These are phyloP conservation scores for Boletus coccyginus DNA, from an alignment of 768 basidiomycete species.

Conservation along the genomic window DNA sequence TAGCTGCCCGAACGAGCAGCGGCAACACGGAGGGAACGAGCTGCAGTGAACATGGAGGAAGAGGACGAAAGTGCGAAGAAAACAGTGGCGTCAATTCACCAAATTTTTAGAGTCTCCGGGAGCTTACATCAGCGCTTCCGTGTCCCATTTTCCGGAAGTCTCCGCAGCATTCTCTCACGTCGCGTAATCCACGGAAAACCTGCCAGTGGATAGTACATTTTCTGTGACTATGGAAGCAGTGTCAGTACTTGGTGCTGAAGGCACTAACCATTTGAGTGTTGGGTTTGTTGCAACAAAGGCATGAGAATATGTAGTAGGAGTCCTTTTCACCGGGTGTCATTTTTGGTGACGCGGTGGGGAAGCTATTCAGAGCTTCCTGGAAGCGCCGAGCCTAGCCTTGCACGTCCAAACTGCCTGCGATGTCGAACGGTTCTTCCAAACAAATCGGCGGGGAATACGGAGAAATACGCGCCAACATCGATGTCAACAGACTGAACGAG, in stretches of 20 bases:
- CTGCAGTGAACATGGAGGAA: constrained; percentile 70
- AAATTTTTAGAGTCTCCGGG: constrained; percentile 44
- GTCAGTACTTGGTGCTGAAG: neutral
- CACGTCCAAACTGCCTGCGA: constrained; percentile 2
- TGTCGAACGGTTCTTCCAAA: constrained; percentile 29
- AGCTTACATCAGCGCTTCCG: constrained; percentile 25
- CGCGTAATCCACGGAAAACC: too few species aligned
- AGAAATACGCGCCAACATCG: constrained; percentile 65
- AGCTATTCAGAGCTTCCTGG: too few species aligned
- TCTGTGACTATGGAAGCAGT: neutral
- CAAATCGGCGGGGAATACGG: constrained; percentile 77
- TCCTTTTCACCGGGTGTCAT: neutral
- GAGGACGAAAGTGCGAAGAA: constrained; percentile 34
- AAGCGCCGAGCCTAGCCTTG: too few species aligned
- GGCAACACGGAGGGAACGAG: constrained; percentile 60
- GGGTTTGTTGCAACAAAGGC: neutral
- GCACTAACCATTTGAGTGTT: neutral
- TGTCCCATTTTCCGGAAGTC: constrained; percentile 9
- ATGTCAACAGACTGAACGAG: constrained; percentile 57
- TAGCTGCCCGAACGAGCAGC: constrained; percentile 59
- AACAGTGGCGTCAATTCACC: constrained; percentile 34
- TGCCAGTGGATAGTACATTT: too few species aligned
- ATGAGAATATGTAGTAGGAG: neutral
- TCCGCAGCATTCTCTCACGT: constrained; percentile 14
- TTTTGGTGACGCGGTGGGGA: neutral